Evolutionary conservation across 2,329 filamentous ascomycete genomes (phyloP).

Genomic region (Trichoderma koningiopsis): DNA sequence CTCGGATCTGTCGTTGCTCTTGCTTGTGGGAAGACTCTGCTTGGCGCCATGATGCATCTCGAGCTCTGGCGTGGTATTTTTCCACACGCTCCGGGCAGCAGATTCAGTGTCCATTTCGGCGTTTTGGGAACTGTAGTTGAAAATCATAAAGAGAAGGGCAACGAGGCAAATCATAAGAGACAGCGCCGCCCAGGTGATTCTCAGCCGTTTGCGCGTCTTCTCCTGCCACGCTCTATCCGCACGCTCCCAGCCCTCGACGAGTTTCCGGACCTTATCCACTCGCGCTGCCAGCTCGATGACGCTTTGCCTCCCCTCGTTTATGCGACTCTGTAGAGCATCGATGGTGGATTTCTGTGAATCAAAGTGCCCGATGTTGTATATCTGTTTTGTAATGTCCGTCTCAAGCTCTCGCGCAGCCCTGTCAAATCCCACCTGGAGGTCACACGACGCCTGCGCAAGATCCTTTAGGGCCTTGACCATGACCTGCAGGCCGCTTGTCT

Average conservation of each 20-base stretch:
- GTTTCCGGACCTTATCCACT: constrained; percentile 63
- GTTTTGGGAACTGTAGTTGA: constrained; percentile 31
- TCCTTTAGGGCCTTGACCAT: constrained; percentile 67
- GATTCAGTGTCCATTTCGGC: constrained; percentile 12
- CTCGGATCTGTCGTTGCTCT: constrained; percentile 30
- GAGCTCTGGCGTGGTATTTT: constrained; percentile 6
- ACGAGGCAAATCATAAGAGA: constrained; percentile 52
- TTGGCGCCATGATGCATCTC: constrained; percentile 25
- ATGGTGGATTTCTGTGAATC: constrained; percentile 66
- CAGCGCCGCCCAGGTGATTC: constrained; percentile 64
- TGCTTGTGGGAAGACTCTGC: constrained; percentile 26
- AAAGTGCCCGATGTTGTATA: constrained; percentile 64
- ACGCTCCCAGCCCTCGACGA: constrained; percentile 68
- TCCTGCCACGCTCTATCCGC: constrained; percentile 70
- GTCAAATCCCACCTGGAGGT: constrained; percentile 61
- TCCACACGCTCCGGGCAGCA: neutral
- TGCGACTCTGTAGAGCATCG: constrained; percentile 60
- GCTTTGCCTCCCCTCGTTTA: constrained; percentile 60
- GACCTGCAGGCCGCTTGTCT: constrained; percentile 63
- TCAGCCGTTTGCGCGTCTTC: constrained; percentile 63
- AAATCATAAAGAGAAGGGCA: constrained; percentile 45
- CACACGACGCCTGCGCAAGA: constrained; percentile 62
- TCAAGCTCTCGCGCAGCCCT: constrained; percentile 61
- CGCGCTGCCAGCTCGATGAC: constrained; percentile 62
- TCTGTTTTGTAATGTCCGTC: constrained; percentile 60